Evolutionary conservation across 192 early-diverging fungal species (phyloP), one percentile per base, ranked within the genome.

Genomic region (Coemansia sp.): DNA sequence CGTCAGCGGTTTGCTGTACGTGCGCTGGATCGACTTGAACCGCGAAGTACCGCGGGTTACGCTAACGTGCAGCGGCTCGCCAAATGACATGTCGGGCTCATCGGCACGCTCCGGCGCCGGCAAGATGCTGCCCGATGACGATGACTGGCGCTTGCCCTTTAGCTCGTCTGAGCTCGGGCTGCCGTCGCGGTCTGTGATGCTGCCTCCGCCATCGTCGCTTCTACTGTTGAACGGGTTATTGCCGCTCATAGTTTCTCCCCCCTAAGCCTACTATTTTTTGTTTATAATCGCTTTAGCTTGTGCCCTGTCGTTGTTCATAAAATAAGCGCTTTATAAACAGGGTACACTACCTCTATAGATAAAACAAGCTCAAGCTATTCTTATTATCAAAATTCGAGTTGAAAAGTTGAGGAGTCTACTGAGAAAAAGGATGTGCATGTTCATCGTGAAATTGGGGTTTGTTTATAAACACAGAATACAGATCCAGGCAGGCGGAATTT

Each of bases 51-150:
- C 79, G 1, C 58, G 70, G 10, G 53, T 55, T 37, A 76, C 61
- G 60, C 63, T 75, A 53, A 82, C 79, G 14, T 72, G 66, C 20
- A 71, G 59, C 17, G 70, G 74, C 66, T 82, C 79, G 2, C 79
- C 79, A 61, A 82, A 82, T 17, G 76, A 72, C 47, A 46, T 73
- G 12, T 22, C 17, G 1, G 60, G 34, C n/a, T 62, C 60, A 9
- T 40, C 38, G 38, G 25, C 25, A 26, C 38, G 8, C 38, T 40
- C 38, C 38, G 10, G 38, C 38, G 14, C 14, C 5, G 38, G 10
- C 6, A 40, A 14, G 6, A 40, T 40, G 38, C 38, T 40, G 38
- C 38, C 38, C 38, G 38, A 40, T 14, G 38, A 40, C 38, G 38
- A 9, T 14, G 25, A 26, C 25, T 26, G 25, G 25, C 38, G 38